A percentile compares a stretch with the other conserved stretches of the same genome.
Conservation (phyloP, 208 protist genomes). For the Leishmania tropica region DNA sequence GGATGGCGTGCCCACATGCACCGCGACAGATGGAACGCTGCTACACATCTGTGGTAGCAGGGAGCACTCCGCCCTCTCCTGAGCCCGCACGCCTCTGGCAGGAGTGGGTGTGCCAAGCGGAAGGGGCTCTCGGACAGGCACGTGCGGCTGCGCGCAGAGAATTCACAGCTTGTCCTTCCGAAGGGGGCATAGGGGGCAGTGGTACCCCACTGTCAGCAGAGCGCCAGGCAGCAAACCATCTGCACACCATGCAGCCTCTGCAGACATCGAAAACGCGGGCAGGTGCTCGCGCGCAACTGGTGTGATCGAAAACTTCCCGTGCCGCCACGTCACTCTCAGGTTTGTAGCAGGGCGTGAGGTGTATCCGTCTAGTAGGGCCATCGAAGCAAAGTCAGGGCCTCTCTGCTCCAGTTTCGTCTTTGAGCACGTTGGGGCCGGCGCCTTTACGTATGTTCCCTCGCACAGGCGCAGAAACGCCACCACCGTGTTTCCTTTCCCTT, state of each 20-base stretch:
- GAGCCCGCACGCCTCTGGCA: neutral
- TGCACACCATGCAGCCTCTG: neutral
- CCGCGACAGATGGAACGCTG: neutral
- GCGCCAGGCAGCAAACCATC: neutral
- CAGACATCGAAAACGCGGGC: neutral
- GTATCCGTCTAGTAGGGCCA: neutral
- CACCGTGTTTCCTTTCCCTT: neutral
- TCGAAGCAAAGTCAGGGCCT: neutral
- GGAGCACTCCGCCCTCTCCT: neutral
- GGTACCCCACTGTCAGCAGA: neutral
- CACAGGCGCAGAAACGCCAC: neutral
- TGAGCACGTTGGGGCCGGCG: neutral
- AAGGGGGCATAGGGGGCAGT: too few relatives aligned
- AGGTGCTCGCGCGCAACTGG: neutral
- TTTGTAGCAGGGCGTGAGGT: neutral
- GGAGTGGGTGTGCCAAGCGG: neutral
- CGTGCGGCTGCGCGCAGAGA: too few relatives aligned
- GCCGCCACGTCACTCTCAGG: too few relatives aligned
- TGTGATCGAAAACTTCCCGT: neutral
- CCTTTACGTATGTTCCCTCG: neutral
- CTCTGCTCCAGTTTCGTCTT: neutral
- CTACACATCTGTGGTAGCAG: neutral
- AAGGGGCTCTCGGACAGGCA: too few relatives aligned
- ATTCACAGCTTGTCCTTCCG: too few relatives aligned
- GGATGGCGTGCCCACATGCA: neutral